A percentile compares a stretch with the other conserved stretches of the same genome.
These are phyloP conservation scores for Andrographis paniculata DNA, from an alignment of 305 asterid genomes.

Conservation along the genomic window DNA sequence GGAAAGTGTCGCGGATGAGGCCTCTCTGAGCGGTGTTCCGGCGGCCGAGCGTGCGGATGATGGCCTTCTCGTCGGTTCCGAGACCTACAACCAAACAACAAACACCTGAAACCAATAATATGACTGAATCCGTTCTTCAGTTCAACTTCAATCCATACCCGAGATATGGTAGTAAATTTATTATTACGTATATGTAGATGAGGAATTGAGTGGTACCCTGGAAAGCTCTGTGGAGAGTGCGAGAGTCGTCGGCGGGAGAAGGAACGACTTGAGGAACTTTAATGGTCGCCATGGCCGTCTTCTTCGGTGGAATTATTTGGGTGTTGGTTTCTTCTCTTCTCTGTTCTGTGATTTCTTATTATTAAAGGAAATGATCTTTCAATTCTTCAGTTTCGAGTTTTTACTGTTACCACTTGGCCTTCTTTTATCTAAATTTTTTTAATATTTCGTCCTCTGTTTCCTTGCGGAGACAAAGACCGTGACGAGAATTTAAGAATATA, in stretches of 20 bases:
- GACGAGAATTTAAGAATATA: too few relatives aligned
- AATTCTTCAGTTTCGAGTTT: too few relatives aligned
- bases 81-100: conserved; percentile 32
- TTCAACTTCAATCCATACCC: background rate
- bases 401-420: too few relatives aligned
- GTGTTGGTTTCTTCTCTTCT: background rate
- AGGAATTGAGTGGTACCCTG: background rate
- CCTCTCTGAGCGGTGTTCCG: conserved; percentile 60
- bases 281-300: background rate
- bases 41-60: conserved; percentile 48
- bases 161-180: too few relatives aligned
- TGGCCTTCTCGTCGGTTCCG: conserved; percentile 60
- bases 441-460: too few relatives aligned
- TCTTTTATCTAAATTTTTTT: too few relatives aligned
- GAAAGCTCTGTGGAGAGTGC: background rate
- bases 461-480: too few relatives aligned
- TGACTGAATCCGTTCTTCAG: background rate
- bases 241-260: background rate
- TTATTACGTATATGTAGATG: background rate
- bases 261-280: background rate
- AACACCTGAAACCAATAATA: background rate
- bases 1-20: conserved; percentile 47
- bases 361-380: too few relatives aligned
- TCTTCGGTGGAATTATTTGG: background rate
- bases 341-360: background rate